Percentiles rank a stretch among this genome's conserved stretches.
phyloP scores from a whole-genome alignment of 352 stramenopile genomes.

The Phytophthora quininea region DNA sequence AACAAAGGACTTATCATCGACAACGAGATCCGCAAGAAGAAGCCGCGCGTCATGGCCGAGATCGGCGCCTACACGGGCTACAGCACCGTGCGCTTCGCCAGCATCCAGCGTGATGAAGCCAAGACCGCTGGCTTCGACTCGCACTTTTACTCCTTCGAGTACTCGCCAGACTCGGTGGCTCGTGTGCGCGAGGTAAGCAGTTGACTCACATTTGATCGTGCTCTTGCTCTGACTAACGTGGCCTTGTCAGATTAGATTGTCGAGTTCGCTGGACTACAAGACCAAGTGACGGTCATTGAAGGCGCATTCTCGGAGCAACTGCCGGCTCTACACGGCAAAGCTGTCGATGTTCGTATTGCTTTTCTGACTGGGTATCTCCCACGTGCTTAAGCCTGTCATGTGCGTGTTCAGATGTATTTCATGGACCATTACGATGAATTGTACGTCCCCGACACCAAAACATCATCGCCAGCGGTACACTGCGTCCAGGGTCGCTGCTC shows the following conservation, averaged over 20 bases:
- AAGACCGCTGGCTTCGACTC: conserved; percentile 19
- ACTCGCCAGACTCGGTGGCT: conserved; percentile 23
- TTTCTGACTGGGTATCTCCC: not conserved
- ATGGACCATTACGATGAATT: conserved; percentile 55
- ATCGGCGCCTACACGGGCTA: conserved; percentile 33
- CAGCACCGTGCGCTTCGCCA: conserved; percentile 31
- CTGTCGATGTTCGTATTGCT: conserved; percentile 27
- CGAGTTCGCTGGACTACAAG: conserved; percentile 20
- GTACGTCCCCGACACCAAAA: conserved; percentile 47
- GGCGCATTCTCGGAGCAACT: conserved; percentile 29
- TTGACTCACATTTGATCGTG: not conserved
- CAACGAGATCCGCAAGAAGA: conserved; percentile 24
- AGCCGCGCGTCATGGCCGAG: conserved; percentile 27
- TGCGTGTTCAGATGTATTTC: conserved; percentile 36
- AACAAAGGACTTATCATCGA: conserved; percentile 27
- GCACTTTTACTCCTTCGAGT: conserved; percentile 37
- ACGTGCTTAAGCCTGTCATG: no score
- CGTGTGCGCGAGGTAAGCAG: conserved; percentile 20
- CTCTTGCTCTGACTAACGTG: not conserved
- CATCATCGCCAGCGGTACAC: conserved; percentile 34
- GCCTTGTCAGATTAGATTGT: conserved; percentile 19
- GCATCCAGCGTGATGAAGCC: conserved; percentile 11
- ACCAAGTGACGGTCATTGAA: conserved; percentile 34
- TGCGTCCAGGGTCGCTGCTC: conserved; percentile 36
- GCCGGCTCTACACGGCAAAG: conserved; percentile 17